These are phyloP conservation scores for Dovyalis caffra DNA, from an alignment of 345 rosid genomes.

Conservation along the genomic window DNA sequence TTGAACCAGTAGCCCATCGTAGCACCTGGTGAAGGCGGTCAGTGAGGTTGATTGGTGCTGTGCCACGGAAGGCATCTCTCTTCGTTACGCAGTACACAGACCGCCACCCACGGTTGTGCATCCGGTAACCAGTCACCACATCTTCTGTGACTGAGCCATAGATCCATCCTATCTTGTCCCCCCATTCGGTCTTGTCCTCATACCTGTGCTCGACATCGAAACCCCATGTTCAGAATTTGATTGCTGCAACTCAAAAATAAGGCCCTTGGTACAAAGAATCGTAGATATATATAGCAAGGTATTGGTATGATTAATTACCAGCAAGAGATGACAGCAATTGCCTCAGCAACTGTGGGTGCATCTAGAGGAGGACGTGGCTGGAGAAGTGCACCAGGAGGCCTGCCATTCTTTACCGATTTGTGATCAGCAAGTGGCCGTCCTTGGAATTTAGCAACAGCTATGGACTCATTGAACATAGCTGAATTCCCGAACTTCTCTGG, in stretches of 20 bases:
- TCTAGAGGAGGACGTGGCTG: slow-evolving; percentile 78
- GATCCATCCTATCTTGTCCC: slow-evolving; percentile 84
- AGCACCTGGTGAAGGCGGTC: slow-evolving; percentile 92
- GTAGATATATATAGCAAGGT: neutral
- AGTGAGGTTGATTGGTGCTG: slow-evolving; percentile 90
- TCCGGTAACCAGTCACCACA: slow-evolving; percentile 89
- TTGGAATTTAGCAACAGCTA: slow-evolving; percentile 79
- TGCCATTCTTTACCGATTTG: slow-evolving; percentile 79
- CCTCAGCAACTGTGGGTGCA: slow-evolving; percentile 97
- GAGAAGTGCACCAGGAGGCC: slow-evolving; percentile 89
- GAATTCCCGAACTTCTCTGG: slow-evolving; percentile 82
- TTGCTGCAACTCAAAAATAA: neutral
- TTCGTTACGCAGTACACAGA: slow-evolving; percentile 86
- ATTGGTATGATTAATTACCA: slow-evolving; percentile 45
- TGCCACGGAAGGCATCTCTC: slow-evolving; percentile 86
- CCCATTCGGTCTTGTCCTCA: slow-evolving; percentile 95
- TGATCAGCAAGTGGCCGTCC: slow-evolving; percentile 97
- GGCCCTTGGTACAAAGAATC: neutral
- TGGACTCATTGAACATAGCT: slow-evolving; percentile 62
- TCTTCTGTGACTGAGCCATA: slow-evolving; percentile 81
- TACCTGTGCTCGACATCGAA: slow-evolving; percentile 32
- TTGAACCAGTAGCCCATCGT: slow-evolving; percentile 95
- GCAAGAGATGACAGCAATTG: slow-evolving; percentile 91
- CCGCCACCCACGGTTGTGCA: slow-evolving; percentile 99
- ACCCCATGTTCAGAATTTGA: neutral